Evolutionary conservation across 2,329 filamentous ascomycete genomes (phyloP).

Genomic region (Cryphonectria carpinicola): DNA sequence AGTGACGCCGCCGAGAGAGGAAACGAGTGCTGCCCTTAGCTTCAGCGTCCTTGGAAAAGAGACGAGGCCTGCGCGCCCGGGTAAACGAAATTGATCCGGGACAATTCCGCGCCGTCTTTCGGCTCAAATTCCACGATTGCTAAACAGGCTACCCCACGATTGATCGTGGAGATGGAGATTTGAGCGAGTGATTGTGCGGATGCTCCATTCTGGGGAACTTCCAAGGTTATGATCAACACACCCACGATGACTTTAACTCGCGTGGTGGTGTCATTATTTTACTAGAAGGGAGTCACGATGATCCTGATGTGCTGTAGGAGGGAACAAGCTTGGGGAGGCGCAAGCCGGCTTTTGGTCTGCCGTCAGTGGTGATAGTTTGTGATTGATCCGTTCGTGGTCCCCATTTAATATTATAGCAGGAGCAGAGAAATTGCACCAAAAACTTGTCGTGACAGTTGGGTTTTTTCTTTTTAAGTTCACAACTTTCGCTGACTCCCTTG

Average conservation of each 20-base stretch:
- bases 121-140: not conserved
- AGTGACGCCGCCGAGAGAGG: not conserved
- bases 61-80: not conserved
- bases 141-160: constrained; percentile 12
- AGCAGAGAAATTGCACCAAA: not conserved
- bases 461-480: not conserved
- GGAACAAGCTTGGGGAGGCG: not conserved
- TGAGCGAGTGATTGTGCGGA: constrained; percentile 15
- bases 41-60: not conserved
- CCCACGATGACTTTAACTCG: not conserved
- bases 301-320: not conserved
- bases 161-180: constrained; percentile 8
- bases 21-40: not conserved
- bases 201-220: not conserved
- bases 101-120: not conserved
- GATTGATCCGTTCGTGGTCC: not conserved
- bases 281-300: not conserved
- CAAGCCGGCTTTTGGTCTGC: not conserved
- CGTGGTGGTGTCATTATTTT: constrained; percentile 7
- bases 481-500: not conserved
- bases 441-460: not conserved
- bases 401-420: not conserved
- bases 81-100: not conserved
- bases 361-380: not conserved
- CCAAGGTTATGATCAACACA: constrained; percentile 4